Conservation (phyloP, 2,329 filamentous ascomycete species). For the Exophiala sideris region DNA sequence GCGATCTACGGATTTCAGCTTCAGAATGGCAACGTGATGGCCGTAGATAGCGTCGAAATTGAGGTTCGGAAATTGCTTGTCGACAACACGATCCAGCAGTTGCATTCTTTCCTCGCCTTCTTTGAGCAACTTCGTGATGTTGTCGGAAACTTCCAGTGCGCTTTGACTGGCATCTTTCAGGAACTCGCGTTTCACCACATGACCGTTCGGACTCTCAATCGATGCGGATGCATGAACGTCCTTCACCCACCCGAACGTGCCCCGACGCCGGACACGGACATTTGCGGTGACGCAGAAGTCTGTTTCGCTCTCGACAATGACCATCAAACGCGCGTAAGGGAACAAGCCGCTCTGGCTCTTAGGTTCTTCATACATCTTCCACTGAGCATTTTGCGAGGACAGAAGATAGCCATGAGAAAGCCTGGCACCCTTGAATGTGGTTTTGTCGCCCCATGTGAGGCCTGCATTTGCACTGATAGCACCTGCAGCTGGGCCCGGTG, state of each 20-base stretch:
- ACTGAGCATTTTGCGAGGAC: background rate
- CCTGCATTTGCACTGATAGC: background rate
- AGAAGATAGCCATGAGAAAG: background rate
- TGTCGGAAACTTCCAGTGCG: background rate
- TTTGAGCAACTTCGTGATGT: background rate
- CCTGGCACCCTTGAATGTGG: background rate
- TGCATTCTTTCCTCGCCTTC: background rate
- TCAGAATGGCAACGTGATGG: background rate
- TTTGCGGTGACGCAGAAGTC: background rate
- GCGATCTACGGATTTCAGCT: background rate
- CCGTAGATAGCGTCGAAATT: background rate
- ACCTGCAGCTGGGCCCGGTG: background rate
- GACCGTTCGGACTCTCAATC: too few species aligned
- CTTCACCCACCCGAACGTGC: background rate
- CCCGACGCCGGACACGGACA: background rate
- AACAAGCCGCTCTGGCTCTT: background rate
- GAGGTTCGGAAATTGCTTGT: background rate
- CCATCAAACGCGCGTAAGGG: background rate
- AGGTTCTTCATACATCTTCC: background rate
- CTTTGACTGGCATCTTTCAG: background rate
- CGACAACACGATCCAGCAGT: background rate
- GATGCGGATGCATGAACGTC: background rate
- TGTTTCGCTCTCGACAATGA: background rate
- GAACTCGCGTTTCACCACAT: too few species aligned
- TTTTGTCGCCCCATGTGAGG: background rate